Evolutionary conservation across 2,329 filamentous ascomycete genomes (phyloP).

Genomic region (Penicillium oxalicum): DNA sequence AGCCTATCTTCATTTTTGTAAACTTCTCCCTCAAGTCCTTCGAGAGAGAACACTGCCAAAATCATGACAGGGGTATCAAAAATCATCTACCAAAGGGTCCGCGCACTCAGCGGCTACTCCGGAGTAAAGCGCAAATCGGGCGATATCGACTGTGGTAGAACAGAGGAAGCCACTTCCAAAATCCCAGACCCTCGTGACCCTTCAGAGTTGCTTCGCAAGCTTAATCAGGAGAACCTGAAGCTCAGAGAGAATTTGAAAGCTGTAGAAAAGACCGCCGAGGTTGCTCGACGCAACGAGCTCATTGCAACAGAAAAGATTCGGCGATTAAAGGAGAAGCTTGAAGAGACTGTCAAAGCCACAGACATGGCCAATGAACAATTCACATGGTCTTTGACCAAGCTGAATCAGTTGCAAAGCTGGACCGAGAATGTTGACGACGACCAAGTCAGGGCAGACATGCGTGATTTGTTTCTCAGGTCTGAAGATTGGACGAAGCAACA

Average conservation of each 20-base stretch:
- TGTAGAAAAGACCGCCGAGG: not conserved
- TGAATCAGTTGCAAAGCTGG: constrained; percentile 4
- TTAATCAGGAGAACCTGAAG: not conserved
- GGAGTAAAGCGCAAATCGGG: too few relatives aligned
- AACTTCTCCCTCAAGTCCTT: not conserved
- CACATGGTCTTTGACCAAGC: not conserved
- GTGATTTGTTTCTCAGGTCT: constrained; percentile 7
- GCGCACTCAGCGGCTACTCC: too few relatives aligned
- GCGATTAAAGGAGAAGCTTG: not conserved
- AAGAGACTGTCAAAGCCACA: not conserved
- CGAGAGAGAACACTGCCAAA: too few relatives aligned
- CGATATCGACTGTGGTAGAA: too few relatives aligned
- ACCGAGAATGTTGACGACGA: constrained; percentile 11
- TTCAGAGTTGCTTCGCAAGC: not conserved
- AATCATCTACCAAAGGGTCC: too few relatives aligned
- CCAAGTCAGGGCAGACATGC: constrained; percentile 7
- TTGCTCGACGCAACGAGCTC: not conserved
- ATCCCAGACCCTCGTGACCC: too few relatives aligned
- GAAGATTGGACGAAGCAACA: constrained; percentile 11
- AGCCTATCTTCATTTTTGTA: too few relatives aligned
- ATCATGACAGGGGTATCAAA: too few relatives aligned
- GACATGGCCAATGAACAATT: constrained; percentile 1
- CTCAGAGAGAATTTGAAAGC: not conserved
- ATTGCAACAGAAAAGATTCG: too few relatives aligned
- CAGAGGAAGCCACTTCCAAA: too few relatives aligned